These are phyloP conservation scores for Limonium bicolor DNA, from an alignment of 148 eudicot species.

Conservation along the genomic window DNA sequence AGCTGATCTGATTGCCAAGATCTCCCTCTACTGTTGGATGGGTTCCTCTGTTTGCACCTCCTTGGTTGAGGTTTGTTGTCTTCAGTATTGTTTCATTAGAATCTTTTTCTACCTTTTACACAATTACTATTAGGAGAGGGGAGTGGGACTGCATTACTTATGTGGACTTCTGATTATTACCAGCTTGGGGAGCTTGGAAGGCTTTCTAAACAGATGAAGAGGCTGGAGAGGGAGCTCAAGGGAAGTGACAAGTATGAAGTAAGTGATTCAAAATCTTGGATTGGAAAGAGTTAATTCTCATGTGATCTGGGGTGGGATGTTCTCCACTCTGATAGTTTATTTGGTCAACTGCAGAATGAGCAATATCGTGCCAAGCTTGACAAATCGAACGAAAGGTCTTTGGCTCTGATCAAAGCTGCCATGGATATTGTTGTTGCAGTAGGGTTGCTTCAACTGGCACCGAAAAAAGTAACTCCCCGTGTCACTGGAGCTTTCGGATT, in stretches of 20 bases:
- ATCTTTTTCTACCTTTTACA: not conserved
- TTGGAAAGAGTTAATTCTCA: not conserved
- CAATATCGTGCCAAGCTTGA: constrained; percentile 2
- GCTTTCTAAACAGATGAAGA: constrained; percentile 3
- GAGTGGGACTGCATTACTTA: not conserved
- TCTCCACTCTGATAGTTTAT: not conserved
- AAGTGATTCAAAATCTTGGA: not conserved
- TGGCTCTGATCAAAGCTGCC: constrained; percentile 6
- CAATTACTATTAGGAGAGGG: not conserved
- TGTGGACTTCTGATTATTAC: not conserved
- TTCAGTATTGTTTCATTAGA: not conserved
- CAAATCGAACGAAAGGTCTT: constrained; percentile 1
- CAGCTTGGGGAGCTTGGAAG: constrained; percentile 5
- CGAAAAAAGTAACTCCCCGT: constrained; percentile 4
- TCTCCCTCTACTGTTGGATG: constrained; percentile 96
- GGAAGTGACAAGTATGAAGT: constrained; percentile 6
- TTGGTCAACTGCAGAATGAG: constrained; percentile 6
- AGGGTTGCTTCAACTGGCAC: constrained; percentile 4
- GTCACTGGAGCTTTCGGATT: constrained; percentile 4
- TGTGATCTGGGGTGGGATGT: not conserved
- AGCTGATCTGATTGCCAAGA: constrained; percentile 55
- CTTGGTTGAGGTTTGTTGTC: constrained; percentile 62
- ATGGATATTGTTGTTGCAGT: constrained; percentile 6
- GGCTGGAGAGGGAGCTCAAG: constrained; percentile 2
- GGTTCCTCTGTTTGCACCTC: constrained; percentile 71